Evolutionary conservation across 495 filamentous ascomycete species (phyloP), one percentile per base, ranked within the genome.

Genomic region (Lasiosphaeria miniovina): DNA sequence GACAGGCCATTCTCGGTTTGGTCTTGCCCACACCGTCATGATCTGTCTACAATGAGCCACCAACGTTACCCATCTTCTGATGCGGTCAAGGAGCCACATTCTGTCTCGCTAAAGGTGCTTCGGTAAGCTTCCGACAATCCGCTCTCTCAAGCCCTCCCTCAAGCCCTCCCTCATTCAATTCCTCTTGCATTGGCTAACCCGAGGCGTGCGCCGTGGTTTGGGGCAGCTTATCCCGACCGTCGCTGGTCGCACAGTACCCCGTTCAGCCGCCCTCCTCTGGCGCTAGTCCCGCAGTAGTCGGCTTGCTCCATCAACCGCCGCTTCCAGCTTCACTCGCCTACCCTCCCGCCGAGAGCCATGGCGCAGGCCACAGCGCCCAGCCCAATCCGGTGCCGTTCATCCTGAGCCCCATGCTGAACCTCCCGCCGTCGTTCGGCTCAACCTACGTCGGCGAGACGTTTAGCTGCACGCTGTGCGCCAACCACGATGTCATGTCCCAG

Each of bases 371-470:
- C 50, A 43, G 24, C 17, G 46, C 55, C 57, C 50, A 70, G 49
- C 68, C 73, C 1, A 79, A 80, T 64, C 72, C 78, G 0, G 61
- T 70, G 48, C 75, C 78, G 3, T 81, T 81, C 69, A 69, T 79
- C 53, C 69, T 83, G 50, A 74, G 71, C 11, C 79, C 82, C 0
- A 85, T 86, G 53, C 82, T 97, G 63, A 96, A 90, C n/a, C 85
- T 98, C 4, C 94, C 94, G 6, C 89, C 91, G 1, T 85, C 91
- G 4, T 98, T 98, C 71, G 94, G 92, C 55, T 90, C 90, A 9
- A 91, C 93, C 52, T 97, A 97, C 63, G 93, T 98, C 46, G 94
- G 94, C 59, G 93, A 98, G 77, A 91, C 89, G 2, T 98, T 98
- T 73, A 84, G 85, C 52, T 98, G 94, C 75, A 94, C 93, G 2